phyloP scores from a whole-genome alignment of 257 asterid species.

The Nicotiana knightiana region DNA sequence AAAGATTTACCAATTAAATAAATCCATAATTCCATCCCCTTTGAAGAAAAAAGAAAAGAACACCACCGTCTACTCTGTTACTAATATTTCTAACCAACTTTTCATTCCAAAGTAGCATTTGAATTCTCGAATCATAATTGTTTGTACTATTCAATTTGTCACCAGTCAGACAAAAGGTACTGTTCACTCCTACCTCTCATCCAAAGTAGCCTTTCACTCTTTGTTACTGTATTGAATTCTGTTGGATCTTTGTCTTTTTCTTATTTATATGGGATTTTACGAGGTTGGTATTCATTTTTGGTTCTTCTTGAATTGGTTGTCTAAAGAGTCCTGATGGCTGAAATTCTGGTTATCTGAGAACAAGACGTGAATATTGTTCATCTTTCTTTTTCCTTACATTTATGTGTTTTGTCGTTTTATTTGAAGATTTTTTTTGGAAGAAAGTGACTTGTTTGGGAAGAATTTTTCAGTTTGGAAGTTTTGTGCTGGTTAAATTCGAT shows the following conservation, averaged over 20 bases:
- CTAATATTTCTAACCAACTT: neutral
- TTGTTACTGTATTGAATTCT: conserved; percentile 8
- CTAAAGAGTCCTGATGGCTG: neutral
- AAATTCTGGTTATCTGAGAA: neutral
- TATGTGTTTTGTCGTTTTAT: conserved; percentile 6
- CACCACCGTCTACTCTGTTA: neutral
- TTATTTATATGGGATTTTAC: neutral
- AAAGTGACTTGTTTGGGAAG: neutral
- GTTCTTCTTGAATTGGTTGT: neutral
- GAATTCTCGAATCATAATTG: conserved; percentile 4
- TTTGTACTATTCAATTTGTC: neutral
- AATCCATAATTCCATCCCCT: no score
- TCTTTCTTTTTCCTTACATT: neutral
- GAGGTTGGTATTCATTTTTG: neutral
- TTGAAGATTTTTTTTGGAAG: conserved; percentile 11
- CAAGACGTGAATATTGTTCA: neutral
- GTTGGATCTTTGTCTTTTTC: conserved; percentile 20
- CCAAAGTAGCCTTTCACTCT: neutral
- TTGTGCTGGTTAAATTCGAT: neutral
- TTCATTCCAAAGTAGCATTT: neutral
- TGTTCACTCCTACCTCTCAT: neutral
- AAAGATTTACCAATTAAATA: neutral
- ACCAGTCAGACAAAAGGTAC: conserved; percentile 13
- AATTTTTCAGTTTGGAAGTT: neutral
- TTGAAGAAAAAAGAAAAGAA: neutral